Base-by-base conservation (phyloP, 2,329 filamentous ascomycete genomes). In the Gaeumannomyces sp. region DNA sequence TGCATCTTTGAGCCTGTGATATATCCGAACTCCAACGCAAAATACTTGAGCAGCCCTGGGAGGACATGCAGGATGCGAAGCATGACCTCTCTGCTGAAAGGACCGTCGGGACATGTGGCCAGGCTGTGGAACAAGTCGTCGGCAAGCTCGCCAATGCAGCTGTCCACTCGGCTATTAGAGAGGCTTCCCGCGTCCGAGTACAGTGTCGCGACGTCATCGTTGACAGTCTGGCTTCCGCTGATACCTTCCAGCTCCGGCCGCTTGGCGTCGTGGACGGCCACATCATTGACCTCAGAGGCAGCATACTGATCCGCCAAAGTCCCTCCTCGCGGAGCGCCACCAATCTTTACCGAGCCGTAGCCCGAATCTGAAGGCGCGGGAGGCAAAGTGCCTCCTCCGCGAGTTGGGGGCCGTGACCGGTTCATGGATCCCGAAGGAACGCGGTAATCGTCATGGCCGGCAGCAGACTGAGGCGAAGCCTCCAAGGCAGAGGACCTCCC, bases 181-280 rank as follows among this genome's bases (percentile, higher is more conserved):
- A 60, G 59, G 14, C 59, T 60, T 16, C 59, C 59, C 22, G 59
- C 29, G 16, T 60, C 59, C 14, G 59, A 60, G 59, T 60, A 60
- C 27, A 13, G 6, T 16, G 59, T 60, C 19, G 16, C 31, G n/a
- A 5, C n/a, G 59, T 60, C 59, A 22, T 35, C 29, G 16, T 31
- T 29, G 45, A 11, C 22, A 11, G 45, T 53, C n/a, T 11, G 45
- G n/a, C 45, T 11, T 22, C 14, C 38, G 19, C 45, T 11, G 8
- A 4, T 53, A 7, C 22, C n/a, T 8, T 22, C 45, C 45, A 4
- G 22, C n/a, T 7, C 2, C 19, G 45, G 19, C 45, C 10, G 45
- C 45, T 53, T 25, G 45, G 19, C 11, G 22, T 25, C 19, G n/a
- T 10, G 22, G n/a, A 11, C 4, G n/a, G 45, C 22, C n/a, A 11